Evolutionary conservation across 345 rosid species (phyloP).

Genomic region (Ailanthus altissimus): DNA sequence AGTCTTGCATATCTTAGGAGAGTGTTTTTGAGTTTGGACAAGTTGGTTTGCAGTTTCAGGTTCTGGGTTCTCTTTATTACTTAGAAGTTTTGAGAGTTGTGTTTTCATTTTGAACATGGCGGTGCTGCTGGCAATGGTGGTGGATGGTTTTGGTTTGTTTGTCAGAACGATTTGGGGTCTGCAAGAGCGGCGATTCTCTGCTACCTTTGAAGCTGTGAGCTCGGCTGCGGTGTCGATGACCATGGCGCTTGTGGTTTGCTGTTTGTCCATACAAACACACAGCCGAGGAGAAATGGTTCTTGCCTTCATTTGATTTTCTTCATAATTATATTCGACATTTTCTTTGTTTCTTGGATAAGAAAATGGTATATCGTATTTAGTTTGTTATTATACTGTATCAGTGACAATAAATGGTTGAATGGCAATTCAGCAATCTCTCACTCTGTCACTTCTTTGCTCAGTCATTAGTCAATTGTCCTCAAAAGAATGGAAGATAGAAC

Average conservation of each 20-base stretch:
- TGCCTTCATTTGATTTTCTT: conserved; percentile 26
- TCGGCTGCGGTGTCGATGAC: conserved; percentile 32
- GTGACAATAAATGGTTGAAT: not conserved
- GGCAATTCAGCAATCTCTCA: not conserved
- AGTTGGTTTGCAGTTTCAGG: not conserved
- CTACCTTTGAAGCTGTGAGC: conserved; percentile 33
- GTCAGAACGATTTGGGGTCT: conserved; percentile 34
- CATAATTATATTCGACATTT: not conserved
- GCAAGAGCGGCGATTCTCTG: conserved; percentile 38
- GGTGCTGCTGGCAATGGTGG: conserved; percentile 34
- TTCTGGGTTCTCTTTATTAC: not conserved
- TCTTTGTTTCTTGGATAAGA: not conserved
- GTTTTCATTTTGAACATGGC: conserved; percentile 32
- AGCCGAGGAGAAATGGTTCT: conserved; percentile 28
- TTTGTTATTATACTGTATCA: not conserved
- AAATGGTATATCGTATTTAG: not conserved
- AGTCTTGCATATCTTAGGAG: not conserved
- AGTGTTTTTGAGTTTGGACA: not conserved
- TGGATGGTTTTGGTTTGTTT: conserved; percentile 35
- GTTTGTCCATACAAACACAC: conserved; percentile 38
- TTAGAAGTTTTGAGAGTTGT: not conserved
- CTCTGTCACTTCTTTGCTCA: not conserved
- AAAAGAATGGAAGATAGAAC: no score
- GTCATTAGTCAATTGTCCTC: not conserved
- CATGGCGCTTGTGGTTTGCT: conserved; percentile 43